Evolutionary conservation across 495 filamentous ascomycete genomes (phyloP), one percentile per base, ranked within the genome.

Genomic region (Neurospora sp.): DNA sequence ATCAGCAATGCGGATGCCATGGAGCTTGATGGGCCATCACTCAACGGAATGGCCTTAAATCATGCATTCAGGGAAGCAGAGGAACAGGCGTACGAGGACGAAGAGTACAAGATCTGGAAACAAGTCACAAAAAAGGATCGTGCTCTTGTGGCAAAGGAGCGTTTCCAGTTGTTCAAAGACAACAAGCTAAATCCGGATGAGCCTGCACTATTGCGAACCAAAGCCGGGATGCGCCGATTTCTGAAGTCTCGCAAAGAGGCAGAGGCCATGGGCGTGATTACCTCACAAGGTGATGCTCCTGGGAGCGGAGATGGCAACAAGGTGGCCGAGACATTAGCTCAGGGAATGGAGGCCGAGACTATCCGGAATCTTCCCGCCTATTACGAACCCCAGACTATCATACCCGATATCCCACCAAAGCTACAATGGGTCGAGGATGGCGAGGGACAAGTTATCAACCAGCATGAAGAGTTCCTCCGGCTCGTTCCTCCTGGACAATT

Each of bases 101-200:
- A 93, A 1, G 94, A 97, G 76, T 97, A 94, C 83, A 96, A 96
- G 79, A 92, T 94, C 48, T 99, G 96, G 96, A 99, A 98, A 84
- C 94, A 97, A 80, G 93, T 97, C 44, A 99, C 96, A 3, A 98
- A 98, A 82, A 97, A 96, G 79, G 94, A 96, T 74, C 89, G 96
- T 65, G 96, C 96, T n/a, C 83, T 92, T 16, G 89, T 95, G 45
- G 94, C 96, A 10, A 89, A 87, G 72, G 87, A 91, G 73, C 85
- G 96, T 35, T 91, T 94, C 81, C 91, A 92, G 68, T 86, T 98
- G 27, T 95, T 99, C 78, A 89, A 90, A 72, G 91, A 90, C 42
- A 90, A 95, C 75, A 93, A 88, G 79, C 84, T 99, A 22, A 96
- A 97, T 76, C 77, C 87, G 6, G 96, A 99, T 5, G 93, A 94